Base-by-base conservation (phyloP, 2,329 filamentous ascomycete genomes). In the Lecanoromycetidae sp. region DNA sequence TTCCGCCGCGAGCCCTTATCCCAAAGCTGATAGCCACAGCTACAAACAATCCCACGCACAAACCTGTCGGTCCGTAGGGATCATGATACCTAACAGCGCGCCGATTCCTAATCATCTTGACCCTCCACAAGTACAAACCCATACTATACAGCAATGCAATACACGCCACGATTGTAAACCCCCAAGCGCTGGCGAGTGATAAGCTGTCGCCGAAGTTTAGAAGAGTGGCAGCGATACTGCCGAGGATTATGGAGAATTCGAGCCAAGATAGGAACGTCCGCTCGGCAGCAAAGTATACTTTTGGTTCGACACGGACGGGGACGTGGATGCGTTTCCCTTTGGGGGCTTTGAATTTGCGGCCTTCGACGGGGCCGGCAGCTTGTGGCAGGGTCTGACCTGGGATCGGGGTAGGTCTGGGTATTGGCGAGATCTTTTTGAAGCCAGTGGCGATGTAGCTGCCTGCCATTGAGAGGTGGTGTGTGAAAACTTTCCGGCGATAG, bases 251-350 rank as follows among this genome's bases (percentile, higher is more conserved):
- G 41, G 84, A 90, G 66, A 94, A 96, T 65, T 98, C 90, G 58
- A 98, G 83, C 87, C 91, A 98, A 53, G 87, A 85, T 48, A 98
- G 75, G 67, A 95, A 98, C 1, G 91, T 98, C 54, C 91, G 79
- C 66, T 98, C 91, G 1, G 87, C 88, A 19, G 91, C 91, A 61
- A 98, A 94, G 65, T 87, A 94, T 42, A 98, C 91, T 68, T 98
- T 98, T 27, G 91, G 91, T 65, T 98, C 91, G 27, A 98, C 88
- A 40, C 91, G 80, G 46, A 96, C 82, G 12, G 90, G 90, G 20
- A 98, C 91, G 59, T 96, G 90, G 50, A 98, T 96, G 63, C 85
- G 66, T 71, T 66, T 79, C 57, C 58, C 73, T 65, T 64, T 77
- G 63, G 65, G 75, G 68, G 57, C 77, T 64, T 58, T 78, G 74